phyloP scores from a whole-genome alignment of 352 stramenopile genomes.

The Peronosclerospora sorghi region DNA sequence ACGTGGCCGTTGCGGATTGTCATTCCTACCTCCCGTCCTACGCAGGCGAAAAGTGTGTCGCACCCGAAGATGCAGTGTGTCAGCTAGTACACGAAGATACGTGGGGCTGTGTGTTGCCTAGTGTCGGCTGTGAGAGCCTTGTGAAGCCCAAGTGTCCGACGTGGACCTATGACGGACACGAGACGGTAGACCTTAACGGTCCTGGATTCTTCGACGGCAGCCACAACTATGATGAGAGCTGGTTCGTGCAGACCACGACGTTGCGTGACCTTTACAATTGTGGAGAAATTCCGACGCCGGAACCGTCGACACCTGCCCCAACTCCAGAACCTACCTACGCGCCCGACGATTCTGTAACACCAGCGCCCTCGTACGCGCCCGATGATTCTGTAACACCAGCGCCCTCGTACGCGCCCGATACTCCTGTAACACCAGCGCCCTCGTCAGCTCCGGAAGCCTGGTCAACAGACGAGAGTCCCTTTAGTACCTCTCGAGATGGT shows the following conservation, averaged over 20 bases:
- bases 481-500: not conserved
- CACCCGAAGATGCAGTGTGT: slow-evolving; percentile 29
- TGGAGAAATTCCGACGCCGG: slow-evolving; percentile 18
- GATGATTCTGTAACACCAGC: slow-evolving; percentile 6
- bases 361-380: slow-evolving; percentile 7
- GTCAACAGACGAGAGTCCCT: no score
- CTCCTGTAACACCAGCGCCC: no score
- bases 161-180: slow-evolving; percentile 20
- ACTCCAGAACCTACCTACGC: slow-evolving; percentile 14
- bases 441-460: no score
- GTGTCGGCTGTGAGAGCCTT: slow-evolving; percentile 17
- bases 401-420: no score
- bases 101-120: slow-evolving; percentile 37
- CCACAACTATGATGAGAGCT: slow-evolving; percentile 22
- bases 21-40: slow-evolving; percentile 30
- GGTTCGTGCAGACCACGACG: slow-evolving; percentile 24
- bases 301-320: slow-evolving; percentile 14
- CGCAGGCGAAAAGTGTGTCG: slow-evolving; percentile 14
- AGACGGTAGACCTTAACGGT: slow-evolving; percentile 16
- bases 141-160: slow-evolving; percentile 14
- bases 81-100: slow-evolving; percentile 19
- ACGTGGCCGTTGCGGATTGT: slow-evolving; percentile 26
- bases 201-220: slow-evolving; percentile 19
- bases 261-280: slow-evolving; percentile 25
- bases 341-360: slow-evolving; percentile 3